A percentile compares a stretch with the other conserved stretches of the same genome.
These are phyloP conservation scores for Acanthamoeba culbertsoni DNA, from an alignment of 208 protist species.

Conservation along the genomic window DNA sequence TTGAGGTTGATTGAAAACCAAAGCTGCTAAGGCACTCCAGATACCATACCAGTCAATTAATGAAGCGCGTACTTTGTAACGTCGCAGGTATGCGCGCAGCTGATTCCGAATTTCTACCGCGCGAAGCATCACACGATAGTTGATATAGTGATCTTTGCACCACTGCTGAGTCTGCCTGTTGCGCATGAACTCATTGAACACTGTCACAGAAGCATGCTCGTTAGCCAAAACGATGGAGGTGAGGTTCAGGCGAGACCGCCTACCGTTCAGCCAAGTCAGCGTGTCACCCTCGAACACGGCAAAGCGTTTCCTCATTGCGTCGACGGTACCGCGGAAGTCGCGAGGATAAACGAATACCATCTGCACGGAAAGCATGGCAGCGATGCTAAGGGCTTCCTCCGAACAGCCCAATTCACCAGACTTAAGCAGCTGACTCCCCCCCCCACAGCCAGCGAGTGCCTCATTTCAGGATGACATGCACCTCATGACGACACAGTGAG, in stretches of 20 bases:
- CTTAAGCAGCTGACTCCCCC: conserved; percentile 48
- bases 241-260: neutral
- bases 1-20: neutral
- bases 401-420: conserved; percentile 68
- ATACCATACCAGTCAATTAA: neutral
- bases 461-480: neutral
- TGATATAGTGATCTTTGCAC: conserved; percentile 75
- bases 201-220: conserved; percentile 34
- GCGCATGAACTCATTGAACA: conserved; percentile 76
- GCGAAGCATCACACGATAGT: conserved; percentile 71
- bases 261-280: conserved; percentile 79
- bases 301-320: conserved; percentile 63
- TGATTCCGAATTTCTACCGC: conserved; percentile 76
- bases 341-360: conserved; percentile 55
- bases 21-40: too few relatives aligned
- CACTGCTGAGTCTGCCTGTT: conserved; percentile 66
- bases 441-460: neutral
- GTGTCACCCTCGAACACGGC: conserved; percentile 81
- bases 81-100: conserved; percentile 45
- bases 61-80: neutral
- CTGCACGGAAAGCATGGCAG: conserved; percentile 77
- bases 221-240: neutral
- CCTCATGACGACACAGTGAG: neutral
- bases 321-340: neutral
- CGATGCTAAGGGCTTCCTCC: conserved; percentile 76